Percentiles rank a stretch among this genome's conserved stretches.
Conservation (phyloP, 2,329 filamentous ascomycete species). For the Venturia aucupariae region DNA sequence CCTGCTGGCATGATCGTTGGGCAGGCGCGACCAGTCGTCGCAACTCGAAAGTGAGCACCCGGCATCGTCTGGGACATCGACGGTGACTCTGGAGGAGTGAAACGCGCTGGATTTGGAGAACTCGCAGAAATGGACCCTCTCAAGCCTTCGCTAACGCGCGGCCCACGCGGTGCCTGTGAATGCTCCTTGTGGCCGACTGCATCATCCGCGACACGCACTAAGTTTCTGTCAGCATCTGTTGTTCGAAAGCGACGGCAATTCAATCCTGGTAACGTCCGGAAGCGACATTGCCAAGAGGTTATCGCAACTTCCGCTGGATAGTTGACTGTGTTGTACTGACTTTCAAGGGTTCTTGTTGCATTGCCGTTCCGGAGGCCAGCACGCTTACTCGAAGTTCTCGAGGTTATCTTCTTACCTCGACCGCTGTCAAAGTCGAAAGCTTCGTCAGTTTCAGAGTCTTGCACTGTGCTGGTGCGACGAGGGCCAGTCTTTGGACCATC, state of each 20-base stretch:
- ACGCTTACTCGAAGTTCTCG: constrained; percentile 30
- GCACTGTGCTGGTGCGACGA: constrained; percentile 22
- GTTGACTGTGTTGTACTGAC: too few relatives aligned
- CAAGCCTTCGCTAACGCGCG: neutral
- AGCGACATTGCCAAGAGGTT: too few relatives aligned
- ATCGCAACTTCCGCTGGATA: too few relatives aligned
- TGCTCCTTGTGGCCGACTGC: constrained; percentile 15
- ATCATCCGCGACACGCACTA: constrained; percentile 25
- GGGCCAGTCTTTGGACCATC: constrained; percentile 37
- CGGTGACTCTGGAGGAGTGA: constrained; percentile 29
- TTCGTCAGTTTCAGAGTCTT: constrained; percentile 26
- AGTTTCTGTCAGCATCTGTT: too few relatives aligned
- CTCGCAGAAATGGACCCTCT: constrained; percentile 3
- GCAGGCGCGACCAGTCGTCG: constrained; percentile 45
- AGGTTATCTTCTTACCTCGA: constrained; percentile 29
- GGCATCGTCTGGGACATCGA: constrained; percentile 21
- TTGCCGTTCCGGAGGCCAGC: constrained; percentile 32
- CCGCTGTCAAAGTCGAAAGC: constrained; percentile 21
- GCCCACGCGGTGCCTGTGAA: neutral
- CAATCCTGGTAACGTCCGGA: too few relatives aligned
- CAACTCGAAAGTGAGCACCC: constrained; percentile 39
- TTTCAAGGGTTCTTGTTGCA: constrained; percentile 14
- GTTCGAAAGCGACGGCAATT: too few relatives aligned
- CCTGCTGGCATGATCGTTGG: constrained; percentile 60
- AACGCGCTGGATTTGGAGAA: constrained; percentile 3